Base-by-base conservation (phyloP, 495 filamentous ascomycete genomes). In the Aspergillus diversus region DNA sequence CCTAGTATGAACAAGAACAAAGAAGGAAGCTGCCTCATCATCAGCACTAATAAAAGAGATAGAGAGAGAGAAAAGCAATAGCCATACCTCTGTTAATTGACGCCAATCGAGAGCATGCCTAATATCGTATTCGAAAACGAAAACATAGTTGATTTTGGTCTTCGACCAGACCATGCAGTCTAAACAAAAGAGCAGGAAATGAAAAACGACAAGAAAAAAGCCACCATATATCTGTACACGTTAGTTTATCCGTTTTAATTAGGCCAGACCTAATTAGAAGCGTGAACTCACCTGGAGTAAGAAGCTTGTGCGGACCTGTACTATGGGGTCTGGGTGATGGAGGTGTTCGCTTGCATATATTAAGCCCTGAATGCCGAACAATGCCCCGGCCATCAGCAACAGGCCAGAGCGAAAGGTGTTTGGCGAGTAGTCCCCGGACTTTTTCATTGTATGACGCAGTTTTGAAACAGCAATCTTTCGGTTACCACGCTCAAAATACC, bases 91-190 rank as follows among this genome's bases (percentile, higher is more conserved):
- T n/a, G 88, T 80, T 46, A 97, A 80, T 69, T 97, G 89, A 70
- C 90, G 88, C 90, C 93, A 97, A 70, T 97, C 90, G 42, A 98
- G 76, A 51, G 87, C 84, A 76, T 95, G 85, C 66, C 93, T 84
- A 49, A 87, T 86, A 78, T 97, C 92, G 69, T 95, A 96, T 74
- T 99, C 95, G 71, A 99, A 98, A 68, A 98, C 90, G 76, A 99
- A 99, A 34, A 87, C 83, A 73, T 97, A 97, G 70, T 99, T 99
- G 69, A 99, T 92, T 73, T 92, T 94, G 63, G 89, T 86, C 47
- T 75, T 78, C 4, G 87, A 85, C 92, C 92, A 98, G 52, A 96
- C 77, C 57, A 87, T 84, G 70, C 92, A 94, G 67, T 90, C 89
- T 35, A 97, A 52, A 62, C 86, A 89, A 67, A 96, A 97, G 31